Base-by-base conservation (phyloP, 1,284 basidiomycete genomes). In the Tylopilus sp. region DNA sequence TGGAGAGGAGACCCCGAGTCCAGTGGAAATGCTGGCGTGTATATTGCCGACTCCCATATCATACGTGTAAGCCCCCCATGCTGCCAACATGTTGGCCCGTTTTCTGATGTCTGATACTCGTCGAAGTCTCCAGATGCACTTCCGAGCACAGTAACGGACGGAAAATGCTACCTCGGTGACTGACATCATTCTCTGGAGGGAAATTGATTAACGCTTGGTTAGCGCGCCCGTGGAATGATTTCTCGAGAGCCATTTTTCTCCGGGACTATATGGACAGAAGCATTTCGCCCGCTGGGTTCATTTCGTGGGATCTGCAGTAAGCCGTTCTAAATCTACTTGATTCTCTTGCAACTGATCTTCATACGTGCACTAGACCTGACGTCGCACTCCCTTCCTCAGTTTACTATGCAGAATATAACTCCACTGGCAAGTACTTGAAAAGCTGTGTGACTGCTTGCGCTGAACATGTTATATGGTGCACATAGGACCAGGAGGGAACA, bases 181-280 rank as follows among this genome's bases (percentile, higher is more conserved):
- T 51, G 44, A 61, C 26, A 29, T n/a, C 2, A 1, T 19, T 52
- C 36, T 63, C 44, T 51, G 15, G 5, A 36, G 5, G 38, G n/a
- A 36, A 22, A 32, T 26, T 26, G 19, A 57, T 60, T 54, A 9
- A 67, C 32, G 19, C 38, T n/a, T 60, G 19, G 33, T 41, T 52
- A 86, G 87, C 88, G 18, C 84, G 89, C 3, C 89, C 89, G 0
- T 91, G 90, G 89, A 90, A 89, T 70, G 81, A 86, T 61, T 74
- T 88, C 15, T 86, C 90, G 0, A 83, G 84, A 0, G 85, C 86
- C 0, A 84, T 91, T 0, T 91, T 79, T 67, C 71, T 89, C 3
- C 75, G 75, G 8, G 89, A 83, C 1, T 86, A 82, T 69, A 91
- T 91, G 89, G 89, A 91, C 61, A 80, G 86, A 4, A 88, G 83